A percentile compares a stretch with the other conserved stretches of the same genome.
Evolutionary conservation across 2,329 filamentous ascomycete genomes (phyloP).

Genomic region (Xylariaceae sp.): DNA sequence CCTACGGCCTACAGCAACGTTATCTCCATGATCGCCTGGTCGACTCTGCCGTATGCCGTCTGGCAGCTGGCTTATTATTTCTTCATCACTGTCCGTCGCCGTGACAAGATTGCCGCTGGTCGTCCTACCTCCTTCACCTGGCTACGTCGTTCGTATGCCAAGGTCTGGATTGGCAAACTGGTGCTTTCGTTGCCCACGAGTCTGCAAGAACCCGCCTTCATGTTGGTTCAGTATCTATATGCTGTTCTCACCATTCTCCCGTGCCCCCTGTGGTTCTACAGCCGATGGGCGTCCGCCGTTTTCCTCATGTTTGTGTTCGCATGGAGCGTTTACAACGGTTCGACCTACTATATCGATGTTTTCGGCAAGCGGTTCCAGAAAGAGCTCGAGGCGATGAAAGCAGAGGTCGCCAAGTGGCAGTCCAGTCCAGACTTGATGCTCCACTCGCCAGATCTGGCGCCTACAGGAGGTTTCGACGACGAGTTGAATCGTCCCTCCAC

Average conservation of each 20-base stretch:
- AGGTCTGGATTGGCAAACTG: constrained; percentile 79
- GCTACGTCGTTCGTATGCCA: constrained; percentile 86
- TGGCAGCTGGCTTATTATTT: constrained; percentile 95
- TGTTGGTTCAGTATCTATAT: constrained; percentile 91
- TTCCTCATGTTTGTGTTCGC: constrained; percentile 82
- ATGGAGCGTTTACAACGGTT: constrained; percentile 95
- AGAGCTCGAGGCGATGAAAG: constrained; percentile 82
- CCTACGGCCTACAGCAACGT: constrained; percentile 73
- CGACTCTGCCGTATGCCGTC: constrained; percentile 81
- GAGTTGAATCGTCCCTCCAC: constrained; percentile 18
- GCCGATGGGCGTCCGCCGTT: constrained; percentile 65
- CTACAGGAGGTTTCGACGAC: constrained; percentile 27
- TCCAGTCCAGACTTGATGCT: constrained; percentile 46
- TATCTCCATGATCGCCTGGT: constrained; percentile 86
- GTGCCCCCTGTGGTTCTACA: constrained; percentile 93
- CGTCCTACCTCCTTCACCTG: constrained; percentile 96
- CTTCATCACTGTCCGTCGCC: constrained; percentile 89
- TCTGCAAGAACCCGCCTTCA: constrained; percentile 85
- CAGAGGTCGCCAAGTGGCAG: constrained; percentile 87
- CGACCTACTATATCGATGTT: constrained; percentile 96
- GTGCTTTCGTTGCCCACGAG: constrained; percentile 70
- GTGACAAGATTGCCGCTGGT: constrained; percentile 91
- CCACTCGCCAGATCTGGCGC: constrained; percentile 37
- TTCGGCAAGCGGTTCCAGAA: constrained; percentile 97
- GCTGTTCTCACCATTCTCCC: constrained; percentile 90